Evolutionary conservation across 2,329 filamentous ascomycete genomes (phyloP).

Genomic region (Trichoderma simmonsii): DNA sequence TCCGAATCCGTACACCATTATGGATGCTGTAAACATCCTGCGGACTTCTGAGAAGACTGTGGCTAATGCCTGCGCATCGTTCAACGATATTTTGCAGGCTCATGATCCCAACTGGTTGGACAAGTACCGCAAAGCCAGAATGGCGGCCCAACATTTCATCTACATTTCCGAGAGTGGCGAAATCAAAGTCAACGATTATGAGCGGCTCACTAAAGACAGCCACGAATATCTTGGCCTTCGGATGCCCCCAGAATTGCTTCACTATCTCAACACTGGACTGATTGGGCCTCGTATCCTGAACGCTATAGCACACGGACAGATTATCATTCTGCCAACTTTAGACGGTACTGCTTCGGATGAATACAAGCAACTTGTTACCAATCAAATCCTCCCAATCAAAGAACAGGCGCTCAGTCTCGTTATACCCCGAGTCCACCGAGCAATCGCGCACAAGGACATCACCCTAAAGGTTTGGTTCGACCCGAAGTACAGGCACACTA

Average conservation of each 20-base stretch:
- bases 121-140: conserved; percentile 79
- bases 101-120: conserved; percentile 75
- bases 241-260: conserved; percentile 83
- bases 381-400: conserved; percentile 69
- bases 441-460: conserved; percentile 77
- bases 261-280: conserved; percentile 81
- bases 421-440: conserved; percentile 75
- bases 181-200: conserved; percentile 69
- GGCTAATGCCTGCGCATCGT: conserved; percentile 69
- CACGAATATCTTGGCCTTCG: conserved; percentile 89
- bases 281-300: conserved; percentile 76
- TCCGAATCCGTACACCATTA: conserved; percentile 60
- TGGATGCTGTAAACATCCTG: conserved; percentile 76
- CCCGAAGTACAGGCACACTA: conserved; percentile 61
- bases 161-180: conserved; percentile 75
- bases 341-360: conserved; percentile 77
- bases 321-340: conserved; percentile 76
- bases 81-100: conserved; percentile 72
- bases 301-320: conserved; percentile 76
- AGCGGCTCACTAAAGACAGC: conserved; percentile 74
- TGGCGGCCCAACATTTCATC: conserved; percentile 84
- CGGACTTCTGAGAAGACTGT: conserved; percentile 66
- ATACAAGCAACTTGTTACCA: conserved; percentile 75
- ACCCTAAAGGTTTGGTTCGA: conserved; percentile 83
- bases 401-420: conserved; percentile 76